Conservation (phyloP, 768 basidiomycete species). For the Suillus hirtellus region DNA sequence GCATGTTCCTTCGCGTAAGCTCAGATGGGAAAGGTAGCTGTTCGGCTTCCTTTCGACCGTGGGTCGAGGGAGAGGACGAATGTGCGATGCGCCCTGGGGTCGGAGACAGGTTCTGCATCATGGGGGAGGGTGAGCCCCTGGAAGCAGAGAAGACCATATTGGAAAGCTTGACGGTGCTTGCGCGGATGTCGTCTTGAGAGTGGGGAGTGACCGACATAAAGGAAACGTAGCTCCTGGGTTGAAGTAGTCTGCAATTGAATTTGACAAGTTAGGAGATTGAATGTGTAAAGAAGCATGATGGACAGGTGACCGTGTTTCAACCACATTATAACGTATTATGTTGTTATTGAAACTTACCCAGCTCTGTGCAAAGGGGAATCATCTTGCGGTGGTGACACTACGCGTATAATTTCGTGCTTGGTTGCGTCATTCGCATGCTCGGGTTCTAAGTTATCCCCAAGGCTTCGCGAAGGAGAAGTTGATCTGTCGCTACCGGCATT, state of each 20-base stretch:
- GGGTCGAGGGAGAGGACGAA: background rate
- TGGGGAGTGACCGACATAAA: constrained; percentile 38
- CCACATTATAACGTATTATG: constrained; percentile 11
- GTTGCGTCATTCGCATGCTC: constrained; percentile 1
- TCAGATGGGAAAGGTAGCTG: background rate
- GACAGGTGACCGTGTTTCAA: constrained; percentile 9
- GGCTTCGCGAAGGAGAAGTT: constrained; percentile 5
- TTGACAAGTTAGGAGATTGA: constrained; percentile 15
- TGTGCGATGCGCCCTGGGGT: background rate
- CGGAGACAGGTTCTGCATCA: background rate
- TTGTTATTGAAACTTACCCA: constrained; percentile 43
- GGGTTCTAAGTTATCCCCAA: background rate
- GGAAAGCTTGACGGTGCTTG: constrained; percentile 66
- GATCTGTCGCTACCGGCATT: background rate
- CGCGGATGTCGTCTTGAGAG: constrained; percentile 64
- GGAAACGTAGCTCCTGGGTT: constrained; percentile 49
- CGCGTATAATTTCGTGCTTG: constrained; percentile 16
- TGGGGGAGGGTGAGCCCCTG: constrained; percentile 7
- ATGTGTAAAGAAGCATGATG: constrained; percentile 17
- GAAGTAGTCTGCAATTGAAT: constrained; percentile 48
- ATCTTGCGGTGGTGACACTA: constrained; percentile 29
- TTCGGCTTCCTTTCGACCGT: background rate
- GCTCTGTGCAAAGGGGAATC: constrained; percentile 51
- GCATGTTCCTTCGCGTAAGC: constrained; percentile 5
- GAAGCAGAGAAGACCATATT: constrained; percentile 42